Evolutionary conservation across 192 early-diverging fungal species (phyloP).

Genomic region (Pilobolus umbonatus): DNA sequence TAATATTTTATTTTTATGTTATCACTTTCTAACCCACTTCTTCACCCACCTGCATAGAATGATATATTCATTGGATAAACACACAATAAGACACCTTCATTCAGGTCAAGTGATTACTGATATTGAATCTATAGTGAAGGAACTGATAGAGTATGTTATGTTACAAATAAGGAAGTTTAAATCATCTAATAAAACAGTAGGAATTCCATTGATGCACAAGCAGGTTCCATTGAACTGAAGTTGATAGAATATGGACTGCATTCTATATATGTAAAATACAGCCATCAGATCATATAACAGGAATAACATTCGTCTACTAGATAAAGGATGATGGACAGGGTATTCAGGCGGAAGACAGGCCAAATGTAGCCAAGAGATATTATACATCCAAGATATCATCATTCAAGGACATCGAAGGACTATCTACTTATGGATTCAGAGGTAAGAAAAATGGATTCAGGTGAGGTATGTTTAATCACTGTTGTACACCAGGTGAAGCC

Average conservation of each 20-base stretch:
- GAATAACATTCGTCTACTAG: neutral
- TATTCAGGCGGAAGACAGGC: slow-evolving; percentile 30
- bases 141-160: slow-evolving; percentile 35
- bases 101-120: slow-evolving; percentile 38
- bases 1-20: too few relatives aligned
- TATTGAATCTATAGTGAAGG: slow-evolving; percentile 33
- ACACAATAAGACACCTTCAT: slow-evolving; percentile 27
- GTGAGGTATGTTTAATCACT: neutral
- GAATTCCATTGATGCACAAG: slow-evolving; percentile 37
- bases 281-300: neutral
- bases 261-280: slow-evolving; percentile 25
- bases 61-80: slow-evolving; percentile 25
- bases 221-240: slow-evolving; percentile 33
- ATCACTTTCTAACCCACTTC: too few relatives aligned
- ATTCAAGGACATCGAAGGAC: slow-evolving; percentile 27
- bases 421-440: slow-evolving; percentile 37
- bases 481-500: slow-evolving; percentile 34
- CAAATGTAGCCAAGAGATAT: slow-evolving; percentile 30
- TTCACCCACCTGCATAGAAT: too few relatives aligned
- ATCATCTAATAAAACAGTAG: slow-evolving; percentile 12
- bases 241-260: slow-evolving; percentile 32
- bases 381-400: slow-evolving; percentile 35
- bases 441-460: slow-evolving; percentile 9
- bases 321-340: slow-evolving; percentile 38
- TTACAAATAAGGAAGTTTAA: neutral